phyloP scores from a whole-genome alignment of 345 rosid genomes.

The Syzygium jambos region DNA sequence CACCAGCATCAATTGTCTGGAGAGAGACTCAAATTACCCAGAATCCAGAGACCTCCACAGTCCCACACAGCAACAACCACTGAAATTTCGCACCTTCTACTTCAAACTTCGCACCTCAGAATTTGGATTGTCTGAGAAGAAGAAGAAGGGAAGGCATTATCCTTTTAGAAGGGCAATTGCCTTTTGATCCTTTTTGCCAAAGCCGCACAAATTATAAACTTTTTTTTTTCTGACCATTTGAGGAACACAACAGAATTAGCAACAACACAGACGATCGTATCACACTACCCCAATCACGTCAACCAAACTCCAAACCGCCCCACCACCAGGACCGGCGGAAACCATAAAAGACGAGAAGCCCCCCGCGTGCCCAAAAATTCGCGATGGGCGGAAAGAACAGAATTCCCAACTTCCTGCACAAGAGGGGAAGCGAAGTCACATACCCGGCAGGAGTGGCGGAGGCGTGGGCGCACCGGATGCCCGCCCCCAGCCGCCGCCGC shows the following conservation, averaged over 20 bases:
- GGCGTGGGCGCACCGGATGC: constrained; percentile 23
- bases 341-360: too few relatives aligned
- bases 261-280: not conserved
- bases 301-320: not conserved
- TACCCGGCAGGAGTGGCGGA: constrained; percentile 43
- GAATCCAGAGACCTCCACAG: not conserved
- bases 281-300: not conserved
- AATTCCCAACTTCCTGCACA: not conserved
- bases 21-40: not conserved
- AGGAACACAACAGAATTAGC: not conserved
- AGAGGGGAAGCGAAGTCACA: not conserved
- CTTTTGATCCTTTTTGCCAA: not conserved
- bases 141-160: not conserved
- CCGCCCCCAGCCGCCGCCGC: not conserved
- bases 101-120: not conserved
- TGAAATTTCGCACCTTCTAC: not conserved
- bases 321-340: not conserved
- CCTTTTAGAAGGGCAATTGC: not conserved
- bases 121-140: not conserved
- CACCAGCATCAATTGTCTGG: not conserved
- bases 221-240: not conserved
- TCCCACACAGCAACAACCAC: not conserved
- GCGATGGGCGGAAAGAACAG: not conserved
- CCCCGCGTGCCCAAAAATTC: not conserved
- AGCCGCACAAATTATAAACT: not conserved